Percentiles rank a stretch among this genome's conserved stretches.
These are phyloP conservation scores for Xanthoconium separans DNA, from an alignment of 1,284 basidiomycete species.

Conservation along the genomic window DNA sequence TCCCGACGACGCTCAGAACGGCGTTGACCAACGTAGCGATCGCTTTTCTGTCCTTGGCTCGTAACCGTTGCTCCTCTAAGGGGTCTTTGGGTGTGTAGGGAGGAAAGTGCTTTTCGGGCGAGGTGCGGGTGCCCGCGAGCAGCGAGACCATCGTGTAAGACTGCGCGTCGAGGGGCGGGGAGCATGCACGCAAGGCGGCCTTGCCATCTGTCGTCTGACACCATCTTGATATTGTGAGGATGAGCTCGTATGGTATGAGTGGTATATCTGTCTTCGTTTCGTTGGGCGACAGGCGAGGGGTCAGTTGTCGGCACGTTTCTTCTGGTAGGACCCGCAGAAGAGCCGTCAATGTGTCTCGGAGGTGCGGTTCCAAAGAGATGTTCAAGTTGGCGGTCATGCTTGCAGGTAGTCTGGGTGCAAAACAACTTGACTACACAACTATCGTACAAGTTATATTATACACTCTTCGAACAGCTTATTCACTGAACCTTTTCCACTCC, in stretches of 20 bases:
- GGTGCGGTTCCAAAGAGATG: slow-evolving; percentile 68
- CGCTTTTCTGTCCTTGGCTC: slow-evolving; percentile 56
- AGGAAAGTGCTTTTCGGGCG: slow-evolving; percentile 69
- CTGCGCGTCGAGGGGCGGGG: slow-evolving; percentile 47
- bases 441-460: no score
- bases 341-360: slow-evolving; percentile 46
- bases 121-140: slow-evolving; percentile 71
- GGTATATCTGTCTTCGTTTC: slow-evolving; percentile 25
- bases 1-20: slow-evolving; percentile 63
- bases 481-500: slow-evolving; percentile 46
- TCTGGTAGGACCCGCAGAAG: slow-evolving; percentile 47
- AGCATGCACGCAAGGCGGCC: slow-evolving; percentile 41
- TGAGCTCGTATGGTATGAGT: slow-evolving; percentile 59
- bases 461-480: background rate
- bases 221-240: slow-evolving; percentile 67
- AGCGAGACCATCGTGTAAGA: slow-evolving; percentile 71
- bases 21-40: slow-evolving; percentile 71
- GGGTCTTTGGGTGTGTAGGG: slow-evolving; percentile 42
- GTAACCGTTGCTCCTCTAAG: slow-evolving; percentile 39
- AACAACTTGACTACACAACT: background rate
- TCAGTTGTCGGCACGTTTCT: slow-evolving; percentile 43
- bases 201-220: slow-evolving; percentile 51
- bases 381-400: slow-evolving; percentile 42
- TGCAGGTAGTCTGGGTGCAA: background rate
- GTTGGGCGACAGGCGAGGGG: slow-evolving; percentile 29